Percentiles rank a stretch among this genome's conserved stretches.
Evolutionary conservation across 108 stramenopile genomes (phyloP).

Genomic region (Skeletonema costatum): DNA sequence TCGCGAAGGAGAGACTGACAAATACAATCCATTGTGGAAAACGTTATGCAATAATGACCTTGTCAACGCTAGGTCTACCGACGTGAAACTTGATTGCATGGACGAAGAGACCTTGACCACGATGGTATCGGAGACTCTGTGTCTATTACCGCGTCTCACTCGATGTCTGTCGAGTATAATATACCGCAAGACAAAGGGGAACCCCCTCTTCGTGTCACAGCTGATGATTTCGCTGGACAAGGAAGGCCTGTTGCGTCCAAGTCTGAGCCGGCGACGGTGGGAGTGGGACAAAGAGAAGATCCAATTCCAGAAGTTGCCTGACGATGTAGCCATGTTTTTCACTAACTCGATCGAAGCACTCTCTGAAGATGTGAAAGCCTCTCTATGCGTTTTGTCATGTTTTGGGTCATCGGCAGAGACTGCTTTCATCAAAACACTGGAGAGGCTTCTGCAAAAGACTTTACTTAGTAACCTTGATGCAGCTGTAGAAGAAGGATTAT

Average conservation of each 20-base stretch:
- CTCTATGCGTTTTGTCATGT: background rate
- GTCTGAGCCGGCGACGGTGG: constrained; percentile 5
- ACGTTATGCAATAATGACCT: background rate
- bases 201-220: constrained; percentile 1
- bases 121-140: constrained; percentile 6
- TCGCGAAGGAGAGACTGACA: background rate
- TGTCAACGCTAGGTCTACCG: background rate
- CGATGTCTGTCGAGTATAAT: constrained; percentile 6
- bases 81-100: constrained; percentile 9
- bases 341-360: background rate
- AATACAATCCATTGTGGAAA: background rate
- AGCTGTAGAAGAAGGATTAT: constrained; percentile 8
- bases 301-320: constrained; percentile 5
- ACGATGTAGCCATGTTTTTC: constrained; percentile 4
- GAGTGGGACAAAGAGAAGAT: constrained; percentile 23
- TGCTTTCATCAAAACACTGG: constrained; percentile 5
- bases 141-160: constrained; percentile 4
- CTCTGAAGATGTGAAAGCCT: background rate
- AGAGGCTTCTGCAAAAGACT: background rate
- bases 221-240: constrained; percentile 3
- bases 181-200: constrained; percentile 20
- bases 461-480: background rate
- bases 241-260: constrained; percentile 9
- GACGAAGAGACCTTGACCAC: background rate
- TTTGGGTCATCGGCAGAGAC: constrained; percentile 7